Base-by-base conservation (phyloP, 192 early-diverging fungal species). In the Diversispora eburnea region DNA sequence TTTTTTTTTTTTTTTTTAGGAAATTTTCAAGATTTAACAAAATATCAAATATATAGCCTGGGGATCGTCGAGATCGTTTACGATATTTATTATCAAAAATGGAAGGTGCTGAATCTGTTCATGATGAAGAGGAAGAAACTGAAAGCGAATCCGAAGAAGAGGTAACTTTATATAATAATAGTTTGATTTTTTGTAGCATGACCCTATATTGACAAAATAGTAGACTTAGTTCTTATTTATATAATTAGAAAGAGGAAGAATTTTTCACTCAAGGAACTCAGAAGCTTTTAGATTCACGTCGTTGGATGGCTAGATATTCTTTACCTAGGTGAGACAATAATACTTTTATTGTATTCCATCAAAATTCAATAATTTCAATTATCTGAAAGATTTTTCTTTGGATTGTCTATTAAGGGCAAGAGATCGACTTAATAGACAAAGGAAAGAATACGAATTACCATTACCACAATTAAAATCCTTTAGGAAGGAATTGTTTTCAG, bases 251-350 rank as follows among this genome's bases (percentile, higher is more conserved):
- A 52, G 78, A 85, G 25, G 91, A 93, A 49, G 94, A 92, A 73
- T 93, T 91, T 75, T 94, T 86, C 73, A 96, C 95, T 9, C 88
- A 90, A 39, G 95, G 95, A 47, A 74, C 88, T 5, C 77, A 83
- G 5, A 86, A 85, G 70, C 82, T 98, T 15, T 80, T 91, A 47
- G 84, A 85, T 42, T 88, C 91, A 12, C 78, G 95, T 59, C 77
- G 84, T 42, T 78, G 84, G 59, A 93, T 98, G 42, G 87, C 93
- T 3, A 73, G 69, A 17, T 91, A 84, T 69, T 96, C 95, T 0
- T 76, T 97, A 43, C 83, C 82, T 72, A 78, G 86, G 90, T 87
- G 78, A 52, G 62, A 13, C 9, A 42, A 15, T 33, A 41, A 33
- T 15, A 25, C 9, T 5, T 13, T 6, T 33, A 42, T 61, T 42